Base-by-base conservation (phyloP, 2,329 filamentous ascomycete species). In the Xylariaceae sp. region DNA sequence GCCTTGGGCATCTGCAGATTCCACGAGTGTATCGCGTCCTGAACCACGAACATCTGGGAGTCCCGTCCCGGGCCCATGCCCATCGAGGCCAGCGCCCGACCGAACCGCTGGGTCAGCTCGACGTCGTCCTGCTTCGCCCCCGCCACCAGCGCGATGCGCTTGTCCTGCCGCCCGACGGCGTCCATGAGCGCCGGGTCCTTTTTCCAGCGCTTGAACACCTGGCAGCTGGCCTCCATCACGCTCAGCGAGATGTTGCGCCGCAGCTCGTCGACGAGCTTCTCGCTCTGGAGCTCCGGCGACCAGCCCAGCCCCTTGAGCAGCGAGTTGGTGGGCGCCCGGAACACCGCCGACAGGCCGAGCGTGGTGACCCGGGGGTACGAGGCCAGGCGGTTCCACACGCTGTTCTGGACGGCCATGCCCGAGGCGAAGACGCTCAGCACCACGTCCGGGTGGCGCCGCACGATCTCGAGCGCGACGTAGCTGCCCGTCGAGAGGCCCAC, bases 401-500 rank as follows among this genome's bases (percentile, higher is more conserved):
- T 54, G 18, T 45, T 50, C 22, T 62, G 43, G 4, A 64, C 61
- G 35, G 56, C 47, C 3, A 59, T 56, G 2, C 64, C 65, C 12
- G 64, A 64, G 8, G 62, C 50, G 33, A 66, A 65, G 15, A 61
- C 55, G 36, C 60, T 61, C 19, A 48, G 39, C 12, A 66, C 63
- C 4, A 68, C 49, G 11, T 62, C 58, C 0, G 66, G 64, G 38
- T 65, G 52, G 15, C 57, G 50, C 28, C 51, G 51, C 19, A 59
- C 56, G 4, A 69, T 47, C n/a, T 58, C 54, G 43, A 64, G 49
- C 24, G 54, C 52, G 2, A 67, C 43, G 41, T 59, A 69, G 2
- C 64, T 66, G 9, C 66, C 66, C 39, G 65, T 64, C 2, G 66
- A 71, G 17, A 70, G 34, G 3, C 66, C 66, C 24, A 66, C 63